Conservation (phyloP, 352 stramenopile species). For the Pythium guiyangense region DNA sequence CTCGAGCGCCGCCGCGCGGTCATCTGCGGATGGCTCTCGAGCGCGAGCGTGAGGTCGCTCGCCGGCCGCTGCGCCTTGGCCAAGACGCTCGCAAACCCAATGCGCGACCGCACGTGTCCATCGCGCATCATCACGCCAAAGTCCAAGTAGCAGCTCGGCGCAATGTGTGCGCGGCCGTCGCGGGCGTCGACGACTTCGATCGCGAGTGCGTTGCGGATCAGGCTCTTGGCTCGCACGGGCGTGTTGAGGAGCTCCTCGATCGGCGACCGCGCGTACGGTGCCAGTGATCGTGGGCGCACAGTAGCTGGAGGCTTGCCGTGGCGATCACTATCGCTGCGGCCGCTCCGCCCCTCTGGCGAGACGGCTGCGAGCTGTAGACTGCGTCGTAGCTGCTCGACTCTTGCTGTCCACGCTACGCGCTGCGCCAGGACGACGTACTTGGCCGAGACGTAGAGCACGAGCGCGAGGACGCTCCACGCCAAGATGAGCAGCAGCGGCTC, state of each 20-base stretch:
- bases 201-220: conserved; percentile 19
- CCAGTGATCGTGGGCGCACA: neutral
- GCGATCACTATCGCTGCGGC: neutral
- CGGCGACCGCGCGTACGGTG: conserved; percentile 15
- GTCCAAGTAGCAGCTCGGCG: conserved; percentile 28
- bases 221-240: conserved; percentile 19
- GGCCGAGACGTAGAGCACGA: neutral
- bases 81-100: conserved; percentile 9
- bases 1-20: neutral
- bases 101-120: conserved; percentile 23
- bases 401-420: neutral
- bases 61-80: neutral
- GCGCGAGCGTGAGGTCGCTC: conserved; percentile 5
- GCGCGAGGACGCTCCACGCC: neutral
- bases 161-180: conserved; percentile 17
- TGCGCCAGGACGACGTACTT: too few species aligned
- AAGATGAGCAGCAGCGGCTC: conserved; percentile 4
- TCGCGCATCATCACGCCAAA: conserved; percentile 34
- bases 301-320: neutral
- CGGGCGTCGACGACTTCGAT: conserved; percentile 23
- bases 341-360: too few species aligned
- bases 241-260: conserved; percentile 18
- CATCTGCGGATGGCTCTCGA: conserved; percentile 2
- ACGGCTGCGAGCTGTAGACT: neutral
- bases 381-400: neutral